These are phyloP conservation scores for Kazachstania kunashirensis DNA, from an alignment of 805 yeast species.

Conservation along the genomic window DNA sequence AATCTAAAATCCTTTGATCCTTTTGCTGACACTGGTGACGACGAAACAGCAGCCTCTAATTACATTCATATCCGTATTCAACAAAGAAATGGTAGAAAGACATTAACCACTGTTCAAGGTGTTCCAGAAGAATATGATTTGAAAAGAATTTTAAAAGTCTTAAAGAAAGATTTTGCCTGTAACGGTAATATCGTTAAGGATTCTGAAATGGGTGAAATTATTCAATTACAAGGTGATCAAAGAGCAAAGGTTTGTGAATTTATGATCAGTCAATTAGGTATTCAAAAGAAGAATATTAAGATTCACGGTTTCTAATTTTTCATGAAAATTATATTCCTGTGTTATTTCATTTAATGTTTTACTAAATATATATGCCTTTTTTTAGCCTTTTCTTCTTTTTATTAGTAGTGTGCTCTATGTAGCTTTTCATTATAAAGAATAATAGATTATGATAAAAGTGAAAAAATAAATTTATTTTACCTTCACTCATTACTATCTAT, in stretches of 20 bases:
- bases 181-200: conserved; percentile 97
- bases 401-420: no score
- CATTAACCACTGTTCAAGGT: conserved; percentile 97
- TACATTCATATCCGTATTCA: conserved; percentile 97
- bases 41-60: conserved; percentile 91
- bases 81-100: conserved; percentile 99
- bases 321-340: background rate
- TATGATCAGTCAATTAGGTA: conserved; percentile 72
- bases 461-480: no score
- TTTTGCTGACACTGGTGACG: conserved; percentile 99
- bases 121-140: conserved; percentile 89
- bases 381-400: no score
- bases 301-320: conserved; percentile 82
- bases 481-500: no score
- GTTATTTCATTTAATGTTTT: no score
- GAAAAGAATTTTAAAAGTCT: conserved; percentile 84
- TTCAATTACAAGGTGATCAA: conserved; percentile 98
- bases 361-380: no score
- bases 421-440: no score
- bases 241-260: conserved; percentile 93
- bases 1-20: conserved; percentile 87
- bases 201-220: conserved; percentile 91
- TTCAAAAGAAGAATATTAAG: conserved; percentile 94
- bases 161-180: conserved; percentile 97
- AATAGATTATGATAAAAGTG: no score